Evolutionary conservation across 2,329 filamentous ascomycete species (phyloP).

Genomic region (Fusarium verrucosum): DNA sequence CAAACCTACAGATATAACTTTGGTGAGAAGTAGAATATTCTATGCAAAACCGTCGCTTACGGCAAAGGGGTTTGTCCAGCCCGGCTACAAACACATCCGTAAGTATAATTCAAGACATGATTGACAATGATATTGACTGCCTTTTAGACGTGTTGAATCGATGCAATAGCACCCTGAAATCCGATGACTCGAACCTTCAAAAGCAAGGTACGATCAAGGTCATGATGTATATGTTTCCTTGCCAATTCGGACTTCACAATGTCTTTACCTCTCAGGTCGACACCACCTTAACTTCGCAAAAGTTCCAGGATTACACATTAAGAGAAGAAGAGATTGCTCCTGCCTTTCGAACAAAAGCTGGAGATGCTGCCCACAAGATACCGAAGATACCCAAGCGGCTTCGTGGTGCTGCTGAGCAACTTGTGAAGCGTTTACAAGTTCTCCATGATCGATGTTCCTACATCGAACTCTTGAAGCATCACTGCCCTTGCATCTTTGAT

Average conservation of each 20-base stretch:
- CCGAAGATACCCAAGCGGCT: constrained; percentile 71
- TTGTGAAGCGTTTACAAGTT: constrained; percentile 75
- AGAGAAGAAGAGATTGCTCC: constrained; percentile 81
- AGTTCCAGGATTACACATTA: constrained; percentile 84
- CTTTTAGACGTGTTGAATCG: constrained; percentile 81
- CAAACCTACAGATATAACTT: constrained; percentile 69
- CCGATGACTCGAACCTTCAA: constrained; percentile 20
- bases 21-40: constrained; percentile 85
- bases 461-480: constrained; percentile 77
- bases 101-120: constrained; percentile 49
- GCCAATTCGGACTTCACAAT: constrained; percentile 90
- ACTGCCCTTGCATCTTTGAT: constrained; percentile 70
- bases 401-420: constrained; percentile 64
- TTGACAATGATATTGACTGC: constrained; percentile 23
- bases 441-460: constrained; percentile 82
- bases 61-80: constrained; percentile 70
- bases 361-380: constrained; percentile 8
- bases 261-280: constrained; percentile 82
- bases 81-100: constrained; percentile 86
- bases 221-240: constrained; percentile 93
- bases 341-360: constrained; percentile 34
- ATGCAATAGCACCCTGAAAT: constrained; percentile 51
- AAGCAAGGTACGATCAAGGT: constrained; percentile 70
- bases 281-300: constrained; percentile 71
- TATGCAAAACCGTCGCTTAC: constrained; percentile 82